Conservation (phyloP, 495 filamentous ascomycete genomes). For the Penicillium paxilli region DNA sequence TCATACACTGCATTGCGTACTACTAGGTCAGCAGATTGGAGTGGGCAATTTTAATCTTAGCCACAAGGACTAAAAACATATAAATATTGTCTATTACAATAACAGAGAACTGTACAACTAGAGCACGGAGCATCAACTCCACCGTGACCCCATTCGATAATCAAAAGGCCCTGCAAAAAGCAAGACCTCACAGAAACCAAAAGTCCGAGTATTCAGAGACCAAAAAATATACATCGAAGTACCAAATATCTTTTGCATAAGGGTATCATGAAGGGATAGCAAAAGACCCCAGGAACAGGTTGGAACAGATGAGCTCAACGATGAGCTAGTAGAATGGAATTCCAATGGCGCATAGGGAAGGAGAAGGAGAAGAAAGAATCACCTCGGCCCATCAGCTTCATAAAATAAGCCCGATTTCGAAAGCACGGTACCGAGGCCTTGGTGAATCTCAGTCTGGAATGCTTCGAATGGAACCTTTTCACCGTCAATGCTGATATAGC, state of each 20-base stretch:
- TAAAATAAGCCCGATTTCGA: constrained; percentile 69
- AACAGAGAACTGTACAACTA: constrained; percentile 10
- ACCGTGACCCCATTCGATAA: background rate
- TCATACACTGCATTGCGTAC: too few species aligned
- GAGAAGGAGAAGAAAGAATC: background rate
- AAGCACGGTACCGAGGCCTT: constrained; percentile 79
- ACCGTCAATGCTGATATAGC: constrained; percentile 94
- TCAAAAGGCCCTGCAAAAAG: background rate
- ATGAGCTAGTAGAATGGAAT: background rate
- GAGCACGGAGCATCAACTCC: constrained; percentile 1
- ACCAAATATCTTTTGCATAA: constrained; percentile 25
- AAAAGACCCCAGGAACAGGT: constrained; percentile 11
- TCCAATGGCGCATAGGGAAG: too few species aligned
- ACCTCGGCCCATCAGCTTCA: constrained; percentile 63
- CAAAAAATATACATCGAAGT: constrained; percentile 8
- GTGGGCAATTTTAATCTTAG: background rate
- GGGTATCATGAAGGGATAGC: constrained; percentile 39
- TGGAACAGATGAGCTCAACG: constrained; percentile 8
- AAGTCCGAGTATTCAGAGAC: background rate
- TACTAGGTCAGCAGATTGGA: constrained; percentile 15
- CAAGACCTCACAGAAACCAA: background rate
- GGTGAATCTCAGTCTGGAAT: constrained; percentile 88
- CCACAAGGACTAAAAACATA: constrained; percentile 5
- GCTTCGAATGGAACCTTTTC: constrained; percentile 82
- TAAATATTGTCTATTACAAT: constrained; percentile 14